Percentiles rank a stretch among this genome's conserved stretches.
Evolutionary conservation across 192 early-diverging fungal genomes (phyloP).

Genomic region (Coemansia sp.): DNA sequence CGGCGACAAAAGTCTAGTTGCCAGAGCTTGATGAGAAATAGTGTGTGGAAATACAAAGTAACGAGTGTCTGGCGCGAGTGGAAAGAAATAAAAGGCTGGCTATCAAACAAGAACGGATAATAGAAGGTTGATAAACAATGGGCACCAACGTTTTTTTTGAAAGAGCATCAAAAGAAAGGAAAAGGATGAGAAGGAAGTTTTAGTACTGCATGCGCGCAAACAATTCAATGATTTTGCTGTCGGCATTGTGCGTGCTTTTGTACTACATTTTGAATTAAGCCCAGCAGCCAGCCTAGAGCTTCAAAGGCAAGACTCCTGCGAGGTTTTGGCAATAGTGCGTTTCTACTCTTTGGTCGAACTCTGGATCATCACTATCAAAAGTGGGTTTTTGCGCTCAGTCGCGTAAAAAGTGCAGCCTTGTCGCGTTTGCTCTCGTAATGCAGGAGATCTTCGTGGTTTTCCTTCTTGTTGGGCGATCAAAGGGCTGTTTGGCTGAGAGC

Average conservation of each 20-base stretch:
- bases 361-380: neutral
- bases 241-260: neutral
- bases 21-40: neutral
- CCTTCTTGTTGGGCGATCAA: neutral
- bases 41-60: neutral
- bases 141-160: neutral
- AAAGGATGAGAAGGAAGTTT: slow-evolving; percentile 1
- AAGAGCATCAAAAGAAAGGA: slow-evolving; percentile 5
- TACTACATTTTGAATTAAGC: neutral
- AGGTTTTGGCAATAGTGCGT: slow-evolving; percentile 1
- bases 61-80: neutral
- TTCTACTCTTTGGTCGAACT: neutral
- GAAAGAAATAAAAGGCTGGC: slow-evolving; percentile 3
- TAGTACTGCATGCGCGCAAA: neutral
- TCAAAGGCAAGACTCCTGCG: neutral
- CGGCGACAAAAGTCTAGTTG: neutral
- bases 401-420: neutral
- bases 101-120: neutral
- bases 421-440: neutral
- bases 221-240: neutral
- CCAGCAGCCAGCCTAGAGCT: neutral
- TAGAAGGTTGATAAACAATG: slow-evolving; percentile 7
- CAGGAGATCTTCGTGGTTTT: slow-evolving; percentile 1
- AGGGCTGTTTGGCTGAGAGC: neutral
- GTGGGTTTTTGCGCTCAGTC: neutral